Percentiles rank a stretch among this genome's conserved stretches.
Conservation (phyloP, 2,329 filamentous ascomycete genomes). For the Tolypocladium ophioglossoides region DNA sequence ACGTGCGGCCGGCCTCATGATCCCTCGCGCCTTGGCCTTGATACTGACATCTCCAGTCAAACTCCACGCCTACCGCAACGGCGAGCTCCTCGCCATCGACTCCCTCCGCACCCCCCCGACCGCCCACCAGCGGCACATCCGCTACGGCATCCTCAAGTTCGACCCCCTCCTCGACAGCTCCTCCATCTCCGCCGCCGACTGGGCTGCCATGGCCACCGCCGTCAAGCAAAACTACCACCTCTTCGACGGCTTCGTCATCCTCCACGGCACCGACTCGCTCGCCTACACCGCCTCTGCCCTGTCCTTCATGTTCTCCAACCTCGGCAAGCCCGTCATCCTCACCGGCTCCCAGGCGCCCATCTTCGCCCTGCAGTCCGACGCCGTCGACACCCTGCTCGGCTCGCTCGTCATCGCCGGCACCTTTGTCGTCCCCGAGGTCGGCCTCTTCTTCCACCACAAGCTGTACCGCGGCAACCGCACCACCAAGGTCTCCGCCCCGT, state of each 20-base stretch:
- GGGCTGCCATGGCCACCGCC: slow-evolving; percentile 73
- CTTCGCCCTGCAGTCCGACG: slow-evolving; percentile 82
- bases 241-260: slow-evolving; percentile 83
- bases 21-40: not conserved
- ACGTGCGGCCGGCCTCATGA: not conserved
- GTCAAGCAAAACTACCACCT: slow-evolving; percentile 76
- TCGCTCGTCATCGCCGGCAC: slow-evolving; percentile 85
- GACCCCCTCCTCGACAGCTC: slow-evolving; percentile 77
- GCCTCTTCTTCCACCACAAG: slow-evolving; percentile 86
- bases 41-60: slow-evolving; percentile 22
- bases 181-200: slow-evolving; percentile 77
- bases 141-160: slow-evolving; percentile 80
- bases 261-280: slow-evolving; percentile 84
- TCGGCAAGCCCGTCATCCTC: slow-evolving; percentile 84
- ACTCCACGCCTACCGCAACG: slow-evolving; percentile 40
- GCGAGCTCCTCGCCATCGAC: slow-evolving; percentile 41
- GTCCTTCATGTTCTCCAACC: slow-evolving; percentile 85
- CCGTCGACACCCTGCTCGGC: slow-evolving; percentile 79
- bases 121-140: slow-evolving; percentile 68
- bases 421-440: slow-evolving; percentile 87
- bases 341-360: slow-evolving; percentile 80
- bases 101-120: slow-evolving; percentile 72
- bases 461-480: slow-evolving; percentile 81
- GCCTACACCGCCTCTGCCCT: slow-evolving; percentile 84
- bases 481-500: slow-evolving; percentile 78